Percentiles rank a stretch among this genome's conserved stretches.
These are phyloP conservation scores for Panicum virgatum DNA, from an alignment of 202 grass and related monocot species.

Conservation along the genomic window DNA sequence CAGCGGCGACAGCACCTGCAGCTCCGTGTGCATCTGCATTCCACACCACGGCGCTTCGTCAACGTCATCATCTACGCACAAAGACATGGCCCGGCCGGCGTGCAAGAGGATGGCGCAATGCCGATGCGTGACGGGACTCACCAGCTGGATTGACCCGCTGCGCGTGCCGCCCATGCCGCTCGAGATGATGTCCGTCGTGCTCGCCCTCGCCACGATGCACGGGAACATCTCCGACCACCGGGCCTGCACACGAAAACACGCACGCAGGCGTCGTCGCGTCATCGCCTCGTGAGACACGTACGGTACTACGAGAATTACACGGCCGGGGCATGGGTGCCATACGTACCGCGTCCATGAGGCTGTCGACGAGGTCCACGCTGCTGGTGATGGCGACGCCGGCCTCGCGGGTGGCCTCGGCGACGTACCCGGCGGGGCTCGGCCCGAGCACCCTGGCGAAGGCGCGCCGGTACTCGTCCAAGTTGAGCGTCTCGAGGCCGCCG, in stretches of 20 bases:
- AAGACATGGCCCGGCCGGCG: neutral
- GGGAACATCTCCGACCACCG: constrained; percentile 96
- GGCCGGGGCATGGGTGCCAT: no score
- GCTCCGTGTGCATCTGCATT: constrained; percentile 83
- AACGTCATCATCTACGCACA: no score
- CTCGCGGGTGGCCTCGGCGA: constrained; percentile 77
- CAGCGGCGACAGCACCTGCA: constrained; percentile 90
- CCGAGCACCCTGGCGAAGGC: constrained; percentile 55
- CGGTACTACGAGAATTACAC: neutral
- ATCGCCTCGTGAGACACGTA: neutral
- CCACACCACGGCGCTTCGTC: neutral
- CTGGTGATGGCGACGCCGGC: constrained; percentile 66
- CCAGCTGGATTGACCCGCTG: constrained; percentile 88
- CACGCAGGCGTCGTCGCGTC: no score
- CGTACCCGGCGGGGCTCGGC: constrained; percentile 50
- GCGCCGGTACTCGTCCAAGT: constrained; percentile 74
- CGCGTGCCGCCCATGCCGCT: constrained; percentile 79
- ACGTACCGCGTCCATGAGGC: constrained; percentile 86
- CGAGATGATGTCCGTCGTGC: constrained; percentile 75
- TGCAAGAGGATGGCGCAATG: neutral
- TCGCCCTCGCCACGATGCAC: constrained; percentile 75
- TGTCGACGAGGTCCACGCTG: constrained; percentile 78
- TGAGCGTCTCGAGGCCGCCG: constrained; percentile 50
- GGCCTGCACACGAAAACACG: constrained; percentile 50
- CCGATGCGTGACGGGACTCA: constrained; percentile 35